Conservation (phyloP, 345 rosid species). For the Trapa incisa region DNA sequence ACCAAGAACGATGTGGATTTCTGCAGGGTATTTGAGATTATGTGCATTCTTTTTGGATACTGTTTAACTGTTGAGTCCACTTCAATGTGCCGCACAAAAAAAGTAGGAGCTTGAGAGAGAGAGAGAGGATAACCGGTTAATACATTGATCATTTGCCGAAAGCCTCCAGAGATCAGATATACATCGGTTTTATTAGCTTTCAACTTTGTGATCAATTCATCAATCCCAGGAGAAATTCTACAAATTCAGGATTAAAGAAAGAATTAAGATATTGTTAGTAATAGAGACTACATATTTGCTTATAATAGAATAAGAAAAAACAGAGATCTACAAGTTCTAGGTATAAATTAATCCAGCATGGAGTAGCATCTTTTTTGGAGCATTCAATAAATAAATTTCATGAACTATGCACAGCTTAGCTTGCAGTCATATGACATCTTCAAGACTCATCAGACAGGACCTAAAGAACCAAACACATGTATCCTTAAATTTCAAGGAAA, state of each 20-base stretch:
- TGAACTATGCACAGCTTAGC: too few species aligned
- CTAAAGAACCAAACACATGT: neutral
- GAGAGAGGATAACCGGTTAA: neutral
- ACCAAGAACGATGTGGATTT: neutral
- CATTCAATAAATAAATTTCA: too few species aligned
- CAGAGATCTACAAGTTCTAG: neutral
- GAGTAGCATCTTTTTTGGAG: neutral
- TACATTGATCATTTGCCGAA: slow-evolving; percentile 91
- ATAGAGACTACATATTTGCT: neutral
- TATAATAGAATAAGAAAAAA: neutral
- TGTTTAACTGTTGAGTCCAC: neutral
- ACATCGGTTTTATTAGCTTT: slow-evolving; percentile 49
- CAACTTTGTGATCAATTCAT: slow-evolving; percentile 61
- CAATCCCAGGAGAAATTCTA: slow-evolving; percentile 79
- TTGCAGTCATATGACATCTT: too few species aligned
- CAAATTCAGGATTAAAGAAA: slow-evolving; percentile 12
- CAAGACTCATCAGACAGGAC: too few species aligned
- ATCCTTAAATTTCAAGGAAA: neutral
- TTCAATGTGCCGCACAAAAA: neutral
- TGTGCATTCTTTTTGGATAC: neutral
- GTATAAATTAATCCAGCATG: neutral
- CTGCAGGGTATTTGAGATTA: neutral
- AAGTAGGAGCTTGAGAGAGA: neutral
- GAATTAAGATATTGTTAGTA: neutral
- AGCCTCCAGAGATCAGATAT: slow-evolving; percentile 87